phyloP scores from a whole-genome alignment of 2,329 filamentous ascomycete species.

The Alternaria gaisen region DNA sequence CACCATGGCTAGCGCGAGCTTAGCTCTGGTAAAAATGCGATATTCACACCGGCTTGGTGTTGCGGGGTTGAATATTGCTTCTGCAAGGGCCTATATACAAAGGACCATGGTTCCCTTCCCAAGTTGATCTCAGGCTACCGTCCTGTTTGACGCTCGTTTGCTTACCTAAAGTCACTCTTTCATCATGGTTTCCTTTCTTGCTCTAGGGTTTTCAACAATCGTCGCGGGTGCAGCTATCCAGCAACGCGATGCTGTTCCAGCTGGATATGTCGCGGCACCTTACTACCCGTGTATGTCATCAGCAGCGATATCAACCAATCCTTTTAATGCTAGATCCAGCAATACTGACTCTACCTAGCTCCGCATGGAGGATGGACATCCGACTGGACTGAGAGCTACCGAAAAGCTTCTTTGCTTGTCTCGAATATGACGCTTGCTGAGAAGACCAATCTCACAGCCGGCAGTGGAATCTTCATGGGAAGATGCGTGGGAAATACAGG shows the following conservation, averaged over 20 bases:
- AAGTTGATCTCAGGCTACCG: neutral
- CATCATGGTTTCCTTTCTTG: slow-evolving; percentile 32
- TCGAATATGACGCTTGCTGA: slow-evolving; percentile 80
- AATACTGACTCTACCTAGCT: slow-evolving; percentile 44
- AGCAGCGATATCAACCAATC: neutral
- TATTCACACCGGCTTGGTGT: slow-evolving; percentile 9
- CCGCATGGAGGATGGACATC: slow-evolving; percentile 75
- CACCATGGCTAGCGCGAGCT: slow-evolving; percentile 16
- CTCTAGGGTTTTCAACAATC: slow-evolving; percentile 33
- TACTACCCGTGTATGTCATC: slow-evolving; percentile 68
- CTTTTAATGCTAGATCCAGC: neutral
- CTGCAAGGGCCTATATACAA: slow-evolving; percentile 14
- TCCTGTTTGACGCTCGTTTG: slow-evolving; percentile 13
- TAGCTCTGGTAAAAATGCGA: slow-evolving; percentile 8
- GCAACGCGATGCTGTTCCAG: slow-evolving; percentile 43
- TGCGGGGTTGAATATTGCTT: slow-evolving; percentile 17
- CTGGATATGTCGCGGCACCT: slow-evolving; percentile 56
- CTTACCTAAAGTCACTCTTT: slow-evolving; percentile 17
- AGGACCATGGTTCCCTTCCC: neutral
- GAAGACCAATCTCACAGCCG: slow-evolving; percentile 79
- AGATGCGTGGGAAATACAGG: slow-evolving; percentile 79
- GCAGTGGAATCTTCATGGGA: slow-evolving; percentile 76
- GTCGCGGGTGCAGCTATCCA: slow-evolving; percentile 38
- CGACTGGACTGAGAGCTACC: slow-evolving; percentile 75
- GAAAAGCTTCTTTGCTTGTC: slow-evolving; percentile 73